These are phyloP conservation scores for Cryphonectria nitschkei DNA, from an alignment of 2,329 filamentous ascomycete genomes.

Conservation along the genomic window DNA sequence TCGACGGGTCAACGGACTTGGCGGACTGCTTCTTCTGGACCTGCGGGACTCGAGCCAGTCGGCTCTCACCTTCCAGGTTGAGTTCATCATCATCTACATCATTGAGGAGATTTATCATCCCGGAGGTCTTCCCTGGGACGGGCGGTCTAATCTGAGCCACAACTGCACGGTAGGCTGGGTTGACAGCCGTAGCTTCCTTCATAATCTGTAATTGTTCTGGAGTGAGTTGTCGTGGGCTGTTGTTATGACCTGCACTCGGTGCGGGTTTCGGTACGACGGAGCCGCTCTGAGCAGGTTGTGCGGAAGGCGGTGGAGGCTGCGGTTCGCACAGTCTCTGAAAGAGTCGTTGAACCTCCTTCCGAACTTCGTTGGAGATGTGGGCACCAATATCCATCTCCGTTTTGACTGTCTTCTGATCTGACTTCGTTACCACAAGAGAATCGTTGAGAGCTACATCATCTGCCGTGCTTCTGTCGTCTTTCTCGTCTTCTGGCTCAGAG, in stretches of 20 bases:
- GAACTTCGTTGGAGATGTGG: constrained; percentile 13
- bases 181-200: not conserved
- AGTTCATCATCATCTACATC: not conserved
- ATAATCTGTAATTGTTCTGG: not conserved
- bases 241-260: not conserved
- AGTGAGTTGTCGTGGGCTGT: not conserved
- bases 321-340: not conserved
- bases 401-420: not conserved
- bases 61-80: not conserved
- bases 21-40: not conserved
- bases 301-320: not conserved
- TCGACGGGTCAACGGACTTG: not conserved
- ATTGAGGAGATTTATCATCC: not conserved
- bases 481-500: not conserved
- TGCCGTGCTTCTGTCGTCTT: too few species aligned
- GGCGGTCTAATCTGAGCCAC: not conserved
- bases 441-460: not conserved
- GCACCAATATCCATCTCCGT: not conserved
- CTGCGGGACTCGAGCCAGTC: not conserved
- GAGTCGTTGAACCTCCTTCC: constrained; percentile 14
- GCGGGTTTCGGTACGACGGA: not conserved
- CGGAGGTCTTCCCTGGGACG: not conserved
- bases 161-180: not conserved
- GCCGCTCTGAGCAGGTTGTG: not conserved
- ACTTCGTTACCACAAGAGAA: not conserved